Evolutionary conservation across 352 stramenopile genomes (phyloP).

Genomic region (Phytopythium ostracodes): DNA sequence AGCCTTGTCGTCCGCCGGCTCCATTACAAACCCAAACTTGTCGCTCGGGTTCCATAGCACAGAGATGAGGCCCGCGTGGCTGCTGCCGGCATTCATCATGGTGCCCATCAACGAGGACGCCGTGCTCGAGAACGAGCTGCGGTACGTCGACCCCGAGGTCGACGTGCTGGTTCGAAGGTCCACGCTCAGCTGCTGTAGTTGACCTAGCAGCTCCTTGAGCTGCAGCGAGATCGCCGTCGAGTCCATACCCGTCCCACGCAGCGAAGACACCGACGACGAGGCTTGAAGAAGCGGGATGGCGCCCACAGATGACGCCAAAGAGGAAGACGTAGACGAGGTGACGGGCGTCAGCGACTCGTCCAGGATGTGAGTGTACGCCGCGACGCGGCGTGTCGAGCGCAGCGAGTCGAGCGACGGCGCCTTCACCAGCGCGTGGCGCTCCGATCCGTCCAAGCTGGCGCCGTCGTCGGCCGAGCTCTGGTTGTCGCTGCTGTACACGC

Average conservation of each 20-base stretch:
- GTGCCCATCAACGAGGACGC: slow-evolving; percentile 29
- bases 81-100: slow-evolving; percentile 9
- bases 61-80: slow-evolving; percentile 23
- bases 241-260: not conserved
- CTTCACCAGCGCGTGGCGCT: slow-evolving; percentile 39
- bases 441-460: slow-evolving; percentile 17
- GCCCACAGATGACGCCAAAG: not conserved
- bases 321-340: slow-evolving; percentile 9
- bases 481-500: slow-evolving; percentile 18
- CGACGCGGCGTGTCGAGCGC: slow-evolving; percentile 28
- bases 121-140: slow-evolving; percentile 69
- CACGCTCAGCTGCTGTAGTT: slow-evolving; percentile 67
- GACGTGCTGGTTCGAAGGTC: slow-evolving; percentile 56
- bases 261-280: not conserved
- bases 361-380: slow-evolving; percentile 36
- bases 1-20: slow-evolving; percentile 35
- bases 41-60: slow-evolving; percentile 77
- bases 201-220: slow-evolving; percentile 62
- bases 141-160: slow-evolving; percentile 54
- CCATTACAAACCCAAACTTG: slow-evolving; percentile 65
- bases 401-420: slow-evolving; percentile 44
- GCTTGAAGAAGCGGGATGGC: not conserved
- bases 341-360: slow-evolving; percentile 17
- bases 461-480: slow-evolving; percentile 21
- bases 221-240: slow-evolving; percentile 28